Evolutionary conservation across 805 yeast species (phyloP).

Genomic region (Metschnikowia drakensbergensis): DNA sequence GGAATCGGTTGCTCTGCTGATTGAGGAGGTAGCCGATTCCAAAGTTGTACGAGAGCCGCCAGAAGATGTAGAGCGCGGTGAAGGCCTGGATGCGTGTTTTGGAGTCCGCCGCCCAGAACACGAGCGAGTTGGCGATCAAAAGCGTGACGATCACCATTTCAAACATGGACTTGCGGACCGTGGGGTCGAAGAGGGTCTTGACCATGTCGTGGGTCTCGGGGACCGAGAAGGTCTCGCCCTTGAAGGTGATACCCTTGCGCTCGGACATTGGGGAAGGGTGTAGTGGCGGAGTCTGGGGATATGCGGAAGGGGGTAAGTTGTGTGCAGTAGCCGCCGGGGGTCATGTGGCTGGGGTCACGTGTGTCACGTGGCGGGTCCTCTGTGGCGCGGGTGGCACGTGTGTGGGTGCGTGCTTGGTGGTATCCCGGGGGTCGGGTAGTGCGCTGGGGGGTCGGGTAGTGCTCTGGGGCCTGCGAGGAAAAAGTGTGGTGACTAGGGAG

Average conservation of each 20-base stretch:
- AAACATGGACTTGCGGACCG: slow-evolving; percentile 59
- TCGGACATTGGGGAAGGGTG: neutral
- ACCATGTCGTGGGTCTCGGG: slow-evolving; percentile 83
- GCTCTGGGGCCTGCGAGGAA: neutral
- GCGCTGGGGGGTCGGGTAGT: too few relatives aligned
- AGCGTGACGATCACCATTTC: slow-evolving; percentile 55
- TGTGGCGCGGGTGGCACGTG: too few relatives aligned
- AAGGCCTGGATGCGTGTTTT: slow-evolving; percentile 36
- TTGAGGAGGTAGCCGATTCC: slow-evolving; percentile 74
- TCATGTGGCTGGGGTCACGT: too few relatives aligned
- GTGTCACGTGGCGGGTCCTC: too few relatives aligned
- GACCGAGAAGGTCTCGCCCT: slow-evolving; percentile 43
- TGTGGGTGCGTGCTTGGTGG: too few relatives aligned
- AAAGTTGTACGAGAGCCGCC: slow-evolving; percentile 72
- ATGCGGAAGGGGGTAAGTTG: too few relatives aligned
- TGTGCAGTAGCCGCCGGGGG: too few relatives aligned
- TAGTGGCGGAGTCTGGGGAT: neutral
- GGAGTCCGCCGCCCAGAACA: slow-evolving; percentile 28
- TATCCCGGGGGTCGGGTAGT: too few relatives aligned
- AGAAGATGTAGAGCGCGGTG: slow-evolving; percentile 56
- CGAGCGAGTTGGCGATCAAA: slow-evolving; percentile 29
- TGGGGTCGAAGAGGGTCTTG: slow-evolving; percentile 73
- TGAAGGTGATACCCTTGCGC: slow-evolving; percentile 39
- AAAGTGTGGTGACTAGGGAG: neutral
- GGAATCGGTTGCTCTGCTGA: slow-evolving; percentile 58